These are phyloP conservation scores for Triglochin maritima DNA, from an alignment of 106 monocot genomes.

Conservation along the genomic window DNA sequence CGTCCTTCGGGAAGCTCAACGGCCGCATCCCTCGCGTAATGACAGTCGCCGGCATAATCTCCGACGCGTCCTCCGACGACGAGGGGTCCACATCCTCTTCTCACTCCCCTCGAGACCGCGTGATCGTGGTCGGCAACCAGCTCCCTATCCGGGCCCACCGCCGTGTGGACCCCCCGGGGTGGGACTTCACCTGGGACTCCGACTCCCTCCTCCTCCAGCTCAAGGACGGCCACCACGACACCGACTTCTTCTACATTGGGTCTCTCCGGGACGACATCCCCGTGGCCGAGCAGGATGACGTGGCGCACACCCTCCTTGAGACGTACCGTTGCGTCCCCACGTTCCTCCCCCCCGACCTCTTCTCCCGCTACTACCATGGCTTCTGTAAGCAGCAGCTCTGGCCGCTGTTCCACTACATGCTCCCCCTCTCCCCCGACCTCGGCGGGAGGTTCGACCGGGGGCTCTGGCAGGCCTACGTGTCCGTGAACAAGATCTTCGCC, in stretches of 20 bases:
- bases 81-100: background rate
- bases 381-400: conserved; percentile 35
- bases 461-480: conserved; percentile 26
- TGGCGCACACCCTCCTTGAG: conserved; percentile 14
- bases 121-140: conserved; percentile 21
- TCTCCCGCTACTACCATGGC: conserved; percentile 20
- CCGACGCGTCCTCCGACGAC: conserved; percentile 4
- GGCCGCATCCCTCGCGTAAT: conserved; percentile 21
- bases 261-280: conserved; percentile 15
- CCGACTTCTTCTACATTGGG: conserved; percentile 25
- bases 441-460: conserved; percentile 27
- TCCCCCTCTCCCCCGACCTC: conserved; percentile 20
- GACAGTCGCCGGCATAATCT: conserved; percentile 20
- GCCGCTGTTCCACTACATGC: conserved; percentile 37
- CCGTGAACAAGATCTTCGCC: conserved; percentile 28
- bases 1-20: conserved; percentile 11
- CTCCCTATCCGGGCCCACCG: conserved; percentile 23
- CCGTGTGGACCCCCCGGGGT: conserved; percentile 2
- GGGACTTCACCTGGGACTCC: conserved; percentile 17
- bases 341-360: conserved; percentile 20
- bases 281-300: conserved; percentile 16
- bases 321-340: conserved; percentile 17
- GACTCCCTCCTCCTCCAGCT: conserved; percentile 28
- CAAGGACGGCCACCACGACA: conserved; percentile 11
- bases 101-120: conserved; percentile 15